Conservation (phyloP, 129 eudicot species). For the Pulicaria dysenterica region DNA sequence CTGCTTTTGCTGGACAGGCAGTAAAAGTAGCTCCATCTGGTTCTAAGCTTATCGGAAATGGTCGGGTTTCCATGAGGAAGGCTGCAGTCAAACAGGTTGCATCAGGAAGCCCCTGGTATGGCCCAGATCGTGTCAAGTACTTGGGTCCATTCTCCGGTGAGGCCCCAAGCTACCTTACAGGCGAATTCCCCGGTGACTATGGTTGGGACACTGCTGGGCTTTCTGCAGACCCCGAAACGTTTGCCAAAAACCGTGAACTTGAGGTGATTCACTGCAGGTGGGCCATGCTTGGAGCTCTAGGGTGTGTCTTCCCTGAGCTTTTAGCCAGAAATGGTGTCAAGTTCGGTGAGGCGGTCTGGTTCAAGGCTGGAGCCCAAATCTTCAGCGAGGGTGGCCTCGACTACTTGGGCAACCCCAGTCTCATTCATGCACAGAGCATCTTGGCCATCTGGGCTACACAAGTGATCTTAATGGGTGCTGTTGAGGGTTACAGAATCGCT, state of each 20-base stretch:
- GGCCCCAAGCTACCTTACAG: background rate
- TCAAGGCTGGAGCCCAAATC: slow-evolving; percentile 38
- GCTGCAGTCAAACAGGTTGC: slow-evolving; percentile 1
- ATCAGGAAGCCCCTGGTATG: slow-evolving; percentile 19
- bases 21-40: background rate
- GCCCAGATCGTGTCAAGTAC: slow-evolving; percentile 22
- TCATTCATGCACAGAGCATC: slow-evolving; percentile 37
- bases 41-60: background rate
- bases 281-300: slow-evolving; percentile 41
- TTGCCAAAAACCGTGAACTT: slow-evolving; percentile 28
- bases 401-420: slow-evolving; percentile 39
- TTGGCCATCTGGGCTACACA: slow-evolving; percentile 42
- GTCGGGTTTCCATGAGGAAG: slow-evolving; percentile 6
- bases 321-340: slow-evolving; percentile 37
- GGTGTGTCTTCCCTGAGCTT: slow-evolving; percentile 37
- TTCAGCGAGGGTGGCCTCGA: slow-evolving; percentile 37
- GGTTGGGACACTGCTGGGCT: slow-evolving; percentile 37
- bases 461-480: slow-evolving; percentile 38
- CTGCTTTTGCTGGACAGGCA: too few species aligned
- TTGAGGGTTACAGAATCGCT: slow-evolving; percentile 39
- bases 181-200: slow-evolving; percentile 33
- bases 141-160: slow-evolving; percentile 21
- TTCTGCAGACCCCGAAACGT: slow-evolving; percentile 30
- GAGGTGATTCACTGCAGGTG: slow-evolving; percentile 34
- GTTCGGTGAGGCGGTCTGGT: slow-evolving; percentile 42